phyloP scores from a whole-genome alignment of 257 asterid genomes.

The Phtheirospermum japonicum region DNA sequence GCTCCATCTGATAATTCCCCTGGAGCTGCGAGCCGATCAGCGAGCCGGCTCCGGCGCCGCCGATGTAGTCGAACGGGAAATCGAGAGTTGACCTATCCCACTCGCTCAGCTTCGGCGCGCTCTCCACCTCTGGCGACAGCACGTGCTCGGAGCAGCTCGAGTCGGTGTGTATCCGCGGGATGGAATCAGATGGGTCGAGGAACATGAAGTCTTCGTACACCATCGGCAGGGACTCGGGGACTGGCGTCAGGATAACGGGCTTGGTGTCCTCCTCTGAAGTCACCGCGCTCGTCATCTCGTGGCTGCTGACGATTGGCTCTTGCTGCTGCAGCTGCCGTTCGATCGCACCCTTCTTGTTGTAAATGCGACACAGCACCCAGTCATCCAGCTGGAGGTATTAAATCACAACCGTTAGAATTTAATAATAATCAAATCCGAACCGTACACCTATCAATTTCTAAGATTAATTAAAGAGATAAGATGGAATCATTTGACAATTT shows the following conservation, averaged over 20 bases:
- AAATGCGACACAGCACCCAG: constrained; percentile 92
- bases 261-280: constrained; percentile 46
- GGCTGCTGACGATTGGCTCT: constrained; percentile 17
- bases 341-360: constrained; percentile 75
- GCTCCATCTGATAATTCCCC: constrained; percentile 48
- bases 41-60: constrained; percentile 19
- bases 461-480: constrained; percentile 26
- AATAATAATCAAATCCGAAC: background rate
- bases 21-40: constrained; percentile 42
- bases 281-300: constrained; percentile 33
- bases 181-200: constrained; percentile 65
- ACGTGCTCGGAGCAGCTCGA: constrained; percentile 86
- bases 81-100: constrained; percentile 56
- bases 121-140: constrained; percentile 86
- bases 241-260: constrained; percentile 47
- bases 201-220: constrained; percentile 51
- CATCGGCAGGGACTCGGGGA: constrained; percentile 38
- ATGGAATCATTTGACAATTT: constrained; percentile 13
- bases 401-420: constrained; percentile 27
- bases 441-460: constrained; percentile 23
- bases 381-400: constrained; percentile 66
- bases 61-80: constrained; percentile 53
- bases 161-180: constrained; percentile 70
- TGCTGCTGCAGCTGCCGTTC: constrained; percentile 44
- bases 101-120: constrained; percentile 54